Evolutionary conservation across 805 yeast genomes (phyloP).

Genomic region (Hanseniaspora valbyensis): DNA sequence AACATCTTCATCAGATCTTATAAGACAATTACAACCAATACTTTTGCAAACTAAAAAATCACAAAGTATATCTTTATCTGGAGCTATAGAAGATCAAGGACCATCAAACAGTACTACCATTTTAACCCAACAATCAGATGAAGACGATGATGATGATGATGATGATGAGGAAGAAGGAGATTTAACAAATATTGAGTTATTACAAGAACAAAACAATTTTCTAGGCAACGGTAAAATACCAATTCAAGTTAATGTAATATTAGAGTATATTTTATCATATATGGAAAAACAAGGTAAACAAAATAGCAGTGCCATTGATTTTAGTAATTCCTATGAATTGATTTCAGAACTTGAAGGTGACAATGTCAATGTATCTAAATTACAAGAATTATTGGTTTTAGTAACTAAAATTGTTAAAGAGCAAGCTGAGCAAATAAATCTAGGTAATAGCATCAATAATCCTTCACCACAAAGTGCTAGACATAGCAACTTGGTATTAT

Average conservation of each 20-base stretch:
- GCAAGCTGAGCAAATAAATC: background rate
- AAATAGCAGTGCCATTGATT: background rate
- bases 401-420: background rate
- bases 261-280: slow-evolving; percentile 9
- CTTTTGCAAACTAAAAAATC: slow-evolving; percentile 1
- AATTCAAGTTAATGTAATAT: background rate
- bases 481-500: background rate
- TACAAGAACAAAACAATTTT: background rate
- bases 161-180: slow-evolving; percentile 4
- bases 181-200: slow-evolving; percentile 5
- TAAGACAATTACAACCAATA: slow-evolving; percentile 9
- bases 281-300: background rate
- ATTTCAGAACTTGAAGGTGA: background rate
- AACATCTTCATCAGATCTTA: slow-evolving; percentile 9
- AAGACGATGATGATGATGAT: background rate
- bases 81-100: no score
- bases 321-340: background rate
- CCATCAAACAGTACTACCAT: background rate
- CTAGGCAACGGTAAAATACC: background rate
- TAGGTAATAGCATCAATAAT: background rate
- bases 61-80: no score
- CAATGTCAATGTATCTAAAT: background rate
- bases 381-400: slow-evolving; percentile 2
- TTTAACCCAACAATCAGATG: background rate
- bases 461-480: background rate